Evolutionary conservation across 371 early-diverging fungal species (phyloP), one percentile per base, ranked within the genome.

Genomic region (Dichotomocladium elegans): DNA sequence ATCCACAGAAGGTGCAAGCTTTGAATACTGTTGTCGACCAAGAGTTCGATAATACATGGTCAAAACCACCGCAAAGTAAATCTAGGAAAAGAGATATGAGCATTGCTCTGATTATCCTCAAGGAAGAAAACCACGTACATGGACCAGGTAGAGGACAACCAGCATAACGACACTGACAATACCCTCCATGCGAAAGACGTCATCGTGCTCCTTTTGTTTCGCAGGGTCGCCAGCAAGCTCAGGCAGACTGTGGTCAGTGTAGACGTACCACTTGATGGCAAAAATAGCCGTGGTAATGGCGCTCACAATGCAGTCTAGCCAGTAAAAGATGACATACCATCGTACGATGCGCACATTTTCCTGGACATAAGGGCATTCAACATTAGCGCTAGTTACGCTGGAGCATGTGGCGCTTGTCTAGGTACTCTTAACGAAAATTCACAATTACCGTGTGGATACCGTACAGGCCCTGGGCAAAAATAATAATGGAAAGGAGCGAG

Each of bases 211-310:
- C 26, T 58, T 22, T 42, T 68, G 64, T 24, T 58, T 55, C 15
- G 49, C 48, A 0, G 62, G 58, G 24, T 68, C 58, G 26, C 63
- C 45, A 11, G 63, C 68, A 15, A 68, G 58, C 34, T 70, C 71
- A 10, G 69, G 69, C 22, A 70, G 45, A 52, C 68, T 67, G 37
- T 74, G 78, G 47, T 77, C 78, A 8, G 78, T 77, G 41, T 63
- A 74, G 12, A 67, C 57, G 35, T 68, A 77, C 78, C 78, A 77
- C 33, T 61, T 59, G 3, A 72, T 37, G 1, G 70, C 66, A 50
- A 74, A 64, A 27, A 60, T 34, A 7, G 67, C 47, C 2, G 74
- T 72, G 1, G 66, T 63, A 14, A 57, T 49, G 5, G 63, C 53
- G 30, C 68, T 66, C 14, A 74, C 27, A 10, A 66, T 2, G 9